phyloP scores from a whole-genome alignment of 148 eudicot genomes.

The Rhododendron simsii region DNA sequence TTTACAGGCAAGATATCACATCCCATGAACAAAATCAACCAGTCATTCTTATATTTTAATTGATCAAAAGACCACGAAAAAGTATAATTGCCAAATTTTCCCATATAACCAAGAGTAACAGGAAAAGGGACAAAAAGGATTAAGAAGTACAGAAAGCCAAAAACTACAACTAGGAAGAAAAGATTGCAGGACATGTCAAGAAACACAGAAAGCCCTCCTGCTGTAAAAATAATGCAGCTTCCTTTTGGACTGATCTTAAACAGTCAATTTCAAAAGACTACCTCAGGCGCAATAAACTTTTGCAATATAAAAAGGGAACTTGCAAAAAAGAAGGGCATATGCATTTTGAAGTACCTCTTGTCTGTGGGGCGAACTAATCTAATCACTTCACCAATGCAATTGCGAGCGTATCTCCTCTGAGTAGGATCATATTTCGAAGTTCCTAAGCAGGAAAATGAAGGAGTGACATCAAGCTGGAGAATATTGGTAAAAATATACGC shows the following conservation, averaged over 20 bases:
- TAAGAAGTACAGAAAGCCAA: not conserved
- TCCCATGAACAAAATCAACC: not conserved
- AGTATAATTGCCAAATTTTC: not conserved
- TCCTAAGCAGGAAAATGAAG: slow-evolving; percentile 28
- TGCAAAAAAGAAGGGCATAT: not conserved
- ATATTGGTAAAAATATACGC: not conserved
- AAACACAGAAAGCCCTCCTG: not conserved
- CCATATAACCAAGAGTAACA: not conserved
- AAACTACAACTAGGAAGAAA: not conserved
- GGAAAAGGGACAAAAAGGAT: not conserved
- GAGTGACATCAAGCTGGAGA: slow-evolving; percentile 5
- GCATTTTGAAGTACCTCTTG: slow-evolving; percentile 39
- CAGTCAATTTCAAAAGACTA: not conserved
- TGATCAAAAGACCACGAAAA: not conserved
- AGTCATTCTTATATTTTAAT: not conserved
- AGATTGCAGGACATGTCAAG: not conserved
- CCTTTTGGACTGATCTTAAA: not conserved
- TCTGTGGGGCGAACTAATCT: slow-evolving; percentile 31
- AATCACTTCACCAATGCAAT: slow-evolving; percentile 69
- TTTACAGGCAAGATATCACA: not conserved
- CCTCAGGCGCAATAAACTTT: not conserved
- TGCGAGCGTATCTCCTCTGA: slow-evolving; percentile 30
- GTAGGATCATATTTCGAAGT: slow-evolving; percentile 21
- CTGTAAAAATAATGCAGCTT: not conserved
- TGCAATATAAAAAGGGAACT: not conserved